Evolutionary conservation across 2,329 filamentous ascomycete genomes (phyloP).

Genomic region (Colletotrichum gloeosporioides): DNA sequence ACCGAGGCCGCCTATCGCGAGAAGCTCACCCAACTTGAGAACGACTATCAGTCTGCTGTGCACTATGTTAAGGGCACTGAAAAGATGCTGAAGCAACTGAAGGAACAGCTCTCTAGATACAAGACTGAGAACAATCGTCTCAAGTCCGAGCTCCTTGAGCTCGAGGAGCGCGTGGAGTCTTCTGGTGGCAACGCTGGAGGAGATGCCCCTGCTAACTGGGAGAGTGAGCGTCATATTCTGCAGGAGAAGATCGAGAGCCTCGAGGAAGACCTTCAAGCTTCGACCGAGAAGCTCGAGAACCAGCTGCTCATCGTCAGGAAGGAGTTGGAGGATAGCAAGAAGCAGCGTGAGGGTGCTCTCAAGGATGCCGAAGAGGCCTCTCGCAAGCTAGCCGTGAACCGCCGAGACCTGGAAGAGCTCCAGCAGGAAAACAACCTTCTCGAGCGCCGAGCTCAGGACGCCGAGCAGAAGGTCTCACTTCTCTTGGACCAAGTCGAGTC

Average conservation of each 20-base stretch:
- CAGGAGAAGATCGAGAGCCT: slow-evolving; percentile 72
- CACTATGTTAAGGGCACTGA: slow-evolving; percentile 98
- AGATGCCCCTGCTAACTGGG: slow-evolving; percentile 68
- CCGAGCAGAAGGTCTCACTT: slow-evolving; percentile 90
- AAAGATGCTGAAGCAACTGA: slow-evolving; percentile 99
- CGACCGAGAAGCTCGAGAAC: slow-evolving; percentile 71
- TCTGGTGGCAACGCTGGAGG: slow-evolving; percentile 29
- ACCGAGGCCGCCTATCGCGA: slow-evolving; percentile 90
- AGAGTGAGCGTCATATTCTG: slow-evolving; percentile 72
- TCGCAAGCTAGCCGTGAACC: slow-evolving; percentile 63
- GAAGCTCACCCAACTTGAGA: slow-evolving; percentile 91
- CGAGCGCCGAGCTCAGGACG: slow-evolving; percentile 84
- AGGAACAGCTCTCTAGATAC: slow-evolving; percentile 93
- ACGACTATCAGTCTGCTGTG: slow-evolving; percentile 96
- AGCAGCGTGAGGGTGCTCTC: slow-evolving; percentile 73
- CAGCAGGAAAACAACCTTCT: slow-evolving; percentile 82
- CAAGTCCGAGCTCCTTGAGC: slow-evolving; percentile 78
- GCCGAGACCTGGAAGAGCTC: slow-evolving; percentile 78
- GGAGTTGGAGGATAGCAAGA: slow-evolving; percentile 70
- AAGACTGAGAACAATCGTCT: slow-evolving; percentile 86
- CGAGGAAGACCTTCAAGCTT: slow-evolving; percentile 71
- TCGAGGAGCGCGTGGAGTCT: slow-evolving; percentile 58
- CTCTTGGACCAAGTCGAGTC: slow-evolving; percentile 93
- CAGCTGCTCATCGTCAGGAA: slow-evolving; percentile 72
- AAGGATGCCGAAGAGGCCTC: slow-evolving; percentile 58